These are phyloP conservation scores for Penicillium psychrosexuale DNA, from an alignment of 2,329 filamentous ascomycete genomes.

Conservation along the genomic window DNA sequence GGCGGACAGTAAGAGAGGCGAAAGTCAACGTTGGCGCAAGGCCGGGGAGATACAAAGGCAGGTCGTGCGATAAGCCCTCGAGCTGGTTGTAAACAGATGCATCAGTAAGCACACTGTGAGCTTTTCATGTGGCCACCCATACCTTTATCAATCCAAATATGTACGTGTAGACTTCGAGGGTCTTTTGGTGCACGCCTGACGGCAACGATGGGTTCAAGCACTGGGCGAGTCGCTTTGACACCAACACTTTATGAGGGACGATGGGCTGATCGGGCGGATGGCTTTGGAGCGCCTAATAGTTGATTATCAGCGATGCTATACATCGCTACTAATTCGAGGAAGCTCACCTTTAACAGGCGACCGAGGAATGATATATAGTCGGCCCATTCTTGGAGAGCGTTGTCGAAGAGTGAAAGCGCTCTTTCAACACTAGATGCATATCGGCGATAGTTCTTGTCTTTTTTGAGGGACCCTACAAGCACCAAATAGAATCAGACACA, in stretches of 20 bases:
- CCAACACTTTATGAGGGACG: slow-evolving; percentile 75
- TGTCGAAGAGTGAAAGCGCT: slow-evolving; percentile 85
- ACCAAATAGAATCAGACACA: slow-evolving; percentile 3
- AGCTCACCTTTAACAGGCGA: slow-evolving; percentile 74
- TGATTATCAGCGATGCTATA: slow-evolving; percentile 3
- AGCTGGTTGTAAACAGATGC: slow-evolving; percentile 38
- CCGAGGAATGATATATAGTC: slow-evolving; percentile 98
- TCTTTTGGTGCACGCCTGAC: slow-evolving; percentile 95
- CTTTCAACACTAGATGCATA: slow-evolving; percentile 88
- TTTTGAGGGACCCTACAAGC: slow-evolving; percentile 42
- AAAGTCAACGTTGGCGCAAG: slow-evolving; percentile 87
- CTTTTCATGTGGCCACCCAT: slow-evolving; percentile 22
- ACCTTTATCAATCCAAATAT: slow-evolving; percentile 83
- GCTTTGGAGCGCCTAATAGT: slow-evolving; percentile 73
- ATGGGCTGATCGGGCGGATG: slow-evolving; percentile 68
- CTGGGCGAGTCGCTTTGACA: slow-evolving; percentile 90
- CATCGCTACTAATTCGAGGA: neutral
- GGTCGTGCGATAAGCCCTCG: slow-evolving; percentile 74
- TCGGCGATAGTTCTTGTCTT: slow-evolving; percentile 71
- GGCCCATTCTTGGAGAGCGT: slow-evolving; percentile 94
- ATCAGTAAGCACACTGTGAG: slow-evolving; percentile 12
- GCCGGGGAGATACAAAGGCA: slow-evolving; percentile 85
- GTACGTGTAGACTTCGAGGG: slow-evolving; percentile 87
- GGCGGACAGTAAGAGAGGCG: slow-evolving; percentile 85
- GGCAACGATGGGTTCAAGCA: slow-evolving; percentile 90